Conservation (phyloP, 306 rosid genomes). For the Sindora glabra region DNA sequence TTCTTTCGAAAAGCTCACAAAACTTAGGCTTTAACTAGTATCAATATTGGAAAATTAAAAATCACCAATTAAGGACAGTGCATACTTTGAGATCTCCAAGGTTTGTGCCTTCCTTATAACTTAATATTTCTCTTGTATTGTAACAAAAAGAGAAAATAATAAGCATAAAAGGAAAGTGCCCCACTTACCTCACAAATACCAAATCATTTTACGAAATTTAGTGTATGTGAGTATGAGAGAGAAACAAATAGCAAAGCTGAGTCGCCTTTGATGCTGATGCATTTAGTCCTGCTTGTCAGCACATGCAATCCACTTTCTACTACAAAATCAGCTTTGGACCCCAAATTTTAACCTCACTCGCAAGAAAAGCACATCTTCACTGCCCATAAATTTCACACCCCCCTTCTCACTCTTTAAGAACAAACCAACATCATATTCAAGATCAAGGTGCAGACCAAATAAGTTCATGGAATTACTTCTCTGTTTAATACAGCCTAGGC, state of each 20-base stretch:
- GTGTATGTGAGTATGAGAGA: constrained; percentile 21
- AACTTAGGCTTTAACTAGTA: too few relatives aligned
- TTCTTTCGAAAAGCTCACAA: too few relatives aligned
- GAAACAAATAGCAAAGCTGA: constrained; percentile 53
- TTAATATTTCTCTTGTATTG: constrained; percentile 1
- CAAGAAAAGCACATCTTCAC: constrained; percentile 89
- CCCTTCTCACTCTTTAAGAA: constrained; percentile 18
- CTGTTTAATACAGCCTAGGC: constrained; percentile 4
- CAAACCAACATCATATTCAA: constrained; percentile 22
- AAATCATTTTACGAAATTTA: constrained; percentile 35
- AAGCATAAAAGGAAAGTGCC: constrained; percentile 51
- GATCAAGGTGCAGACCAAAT: constrained; percentile 9
- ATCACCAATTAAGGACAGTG: too few relatives aligned
- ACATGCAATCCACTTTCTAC: constrained; percentile 98
- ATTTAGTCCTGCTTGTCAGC: constrained; percentile 83
- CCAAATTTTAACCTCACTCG: constrained; percentile 71
- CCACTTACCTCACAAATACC: constrained; percentile 45
- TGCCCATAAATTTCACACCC: constrained; percentile 50
- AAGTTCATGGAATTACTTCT: constrained; percentile 8
- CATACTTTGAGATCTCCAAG: neutral
- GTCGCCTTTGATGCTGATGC: constrained; percentile 79
- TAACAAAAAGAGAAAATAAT: neutral
- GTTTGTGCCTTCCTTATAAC: neutral
- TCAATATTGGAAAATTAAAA: too few relatives aligned
- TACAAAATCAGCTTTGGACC: constrained; percentile 84